Evolutionary conservation across 495 filamentous ascomycete species (phyloP), one percentile per base, ranked within the genome.

Genomic region (Xylaria bambusicola): DNA sequence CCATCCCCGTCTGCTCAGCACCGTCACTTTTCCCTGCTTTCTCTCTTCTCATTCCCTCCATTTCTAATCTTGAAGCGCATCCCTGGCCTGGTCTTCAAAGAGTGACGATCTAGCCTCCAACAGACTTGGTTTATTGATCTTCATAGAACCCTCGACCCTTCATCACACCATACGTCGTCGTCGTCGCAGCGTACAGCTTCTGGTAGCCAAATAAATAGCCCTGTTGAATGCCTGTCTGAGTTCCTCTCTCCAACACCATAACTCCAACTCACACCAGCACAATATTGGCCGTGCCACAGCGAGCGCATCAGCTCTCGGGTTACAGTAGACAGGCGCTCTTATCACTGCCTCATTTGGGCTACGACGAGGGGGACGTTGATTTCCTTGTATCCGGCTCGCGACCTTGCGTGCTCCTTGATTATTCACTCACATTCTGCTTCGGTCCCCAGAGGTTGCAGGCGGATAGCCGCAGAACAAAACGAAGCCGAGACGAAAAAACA

Each of bases 11-110:
- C 13, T 64, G 54, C 57, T 61, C 62, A 58, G 58, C 62, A 45
- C 63, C 65, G 63, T 68, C 59, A 62, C 51, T 62, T 65, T 62
- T 68, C 59, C 68, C 63, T 59, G 56, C 63, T 66, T 64, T 66
- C 58, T 58, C 41, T 52, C 62, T 41, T 49, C 53, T 21, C 40
- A 38, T 64, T 60, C 58, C 53, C 56, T 49, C 48, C n/a, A 36
- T 58, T 58, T 58, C 56, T 36, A 52, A 57, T 36, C 57, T 53
- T 33, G 51, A 51, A 60, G 17, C 56, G 33, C 55, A 46, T 64
- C 52, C 29, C 5, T 33, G 21, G 26, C 47, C 48, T 9, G 20
- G 18, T 38, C 38, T 51, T 23, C 26, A 51, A 50, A 29, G 13
- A 35, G 17, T 51, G 35, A 20, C 56, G 36, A 44, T 51, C 36